Evolutionary conservation across 306 rosid species (phyloP).

Genomic region (Medicago truncatula): DNA sequence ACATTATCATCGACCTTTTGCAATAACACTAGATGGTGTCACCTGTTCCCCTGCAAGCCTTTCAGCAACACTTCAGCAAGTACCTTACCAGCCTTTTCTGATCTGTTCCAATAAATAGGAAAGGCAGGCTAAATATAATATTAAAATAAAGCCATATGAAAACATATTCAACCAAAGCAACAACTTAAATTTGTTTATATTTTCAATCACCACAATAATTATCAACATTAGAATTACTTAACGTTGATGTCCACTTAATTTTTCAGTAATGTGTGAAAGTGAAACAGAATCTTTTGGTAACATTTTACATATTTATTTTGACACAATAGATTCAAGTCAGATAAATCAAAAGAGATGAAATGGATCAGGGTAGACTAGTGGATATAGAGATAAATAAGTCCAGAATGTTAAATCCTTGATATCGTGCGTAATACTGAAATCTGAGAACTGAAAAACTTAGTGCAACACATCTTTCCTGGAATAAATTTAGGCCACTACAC

Average conservation of each 20-base stretch:
- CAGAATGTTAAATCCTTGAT: background rate
- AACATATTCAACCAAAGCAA: constrained; percentile 19
- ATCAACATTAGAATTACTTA: background rate
- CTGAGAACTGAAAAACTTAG: constrained; percentile 25
- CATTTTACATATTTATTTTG: background rate
- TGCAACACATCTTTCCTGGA: constrained; percentile 14
- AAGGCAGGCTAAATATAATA: constrained; percentile 22
- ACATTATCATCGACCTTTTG: constrained; percentile 35
- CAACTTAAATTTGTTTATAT: constrained; percentile 1
- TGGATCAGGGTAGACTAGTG: constrained; percentile 10
- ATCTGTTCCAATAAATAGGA: constrained; percentile 54
- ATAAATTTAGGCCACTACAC: constrained; percentile 30
- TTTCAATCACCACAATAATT: constrained; percentile 1
- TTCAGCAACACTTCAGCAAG: constrained; percentile 63
- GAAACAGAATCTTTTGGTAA: constrained; percentile 21
- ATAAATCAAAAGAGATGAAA: constrained; percentile 11
- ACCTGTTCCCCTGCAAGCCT: constrained; percentile 75
- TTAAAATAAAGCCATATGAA: constrained; percentile 1
- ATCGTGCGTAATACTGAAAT: constrained; percentile 7
- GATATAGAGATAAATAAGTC: constrained; percentile 3
- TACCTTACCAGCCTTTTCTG: constrained; percentile 74
- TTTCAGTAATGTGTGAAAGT: background rate
- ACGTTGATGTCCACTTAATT: background rate
- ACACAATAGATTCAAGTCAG: constrained; percentile 5
- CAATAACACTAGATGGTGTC: constrained; percentile 44